Base-by-base conservation (phyloP, 2,329 filamentous ascomycete genomes). In the Coniella lustricola region DNA sequence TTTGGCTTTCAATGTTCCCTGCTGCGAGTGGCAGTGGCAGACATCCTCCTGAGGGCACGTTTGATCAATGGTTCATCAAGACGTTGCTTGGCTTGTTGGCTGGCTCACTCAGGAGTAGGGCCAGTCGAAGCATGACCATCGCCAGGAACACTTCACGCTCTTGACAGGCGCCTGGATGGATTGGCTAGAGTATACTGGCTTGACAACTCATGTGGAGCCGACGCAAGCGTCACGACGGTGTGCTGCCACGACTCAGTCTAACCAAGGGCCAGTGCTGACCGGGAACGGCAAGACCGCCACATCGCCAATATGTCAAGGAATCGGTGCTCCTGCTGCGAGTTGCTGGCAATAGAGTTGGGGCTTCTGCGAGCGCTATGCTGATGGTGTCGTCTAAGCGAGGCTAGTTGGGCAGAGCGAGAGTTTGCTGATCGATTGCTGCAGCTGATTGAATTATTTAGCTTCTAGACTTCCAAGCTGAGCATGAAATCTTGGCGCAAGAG, bases 201-300 rank as follows among this genome's bases (percentile, higher is more conserved):
- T 29, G 25, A 29, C 25, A 29, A 29, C 25, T 29, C 25, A 29
- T 29, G 25, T 29, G 25, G 25, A 41, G 38, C 38, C n/a, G 38
- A 41, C n/a, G 38, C 38, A 41, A 41, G 38, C 38, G 38, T 21
- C 29, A 29, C 20, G 40, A 32, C n/a, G 38, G 25, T 10, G 22
- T 31, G 38, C 38, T 40, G 38, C 21, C 38, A 40, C 38, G 38
- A 40, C 38, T 40, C 38, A 40, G 8, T 12, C 36, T 12, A 40
- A 14, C 25, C 14, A 22, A 21, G 16, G 16, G 9, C 14, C 20
- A 39, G 13, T 14, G 18, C 36, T 18, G 20, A 10, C 20, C 21
- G 21, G 38, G 38, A 14, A 29, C 14, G 38, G 10, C 8, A n/a
- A 16, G 25, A 39, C 20, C 3, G 20, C 21, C 18, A 21, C 20